These are phyloP conservation scores for Chaetomium cochliodes DNA, from an alignment of 495 filamentous ascomycete species.

Conservation along the genomic window DNA sequence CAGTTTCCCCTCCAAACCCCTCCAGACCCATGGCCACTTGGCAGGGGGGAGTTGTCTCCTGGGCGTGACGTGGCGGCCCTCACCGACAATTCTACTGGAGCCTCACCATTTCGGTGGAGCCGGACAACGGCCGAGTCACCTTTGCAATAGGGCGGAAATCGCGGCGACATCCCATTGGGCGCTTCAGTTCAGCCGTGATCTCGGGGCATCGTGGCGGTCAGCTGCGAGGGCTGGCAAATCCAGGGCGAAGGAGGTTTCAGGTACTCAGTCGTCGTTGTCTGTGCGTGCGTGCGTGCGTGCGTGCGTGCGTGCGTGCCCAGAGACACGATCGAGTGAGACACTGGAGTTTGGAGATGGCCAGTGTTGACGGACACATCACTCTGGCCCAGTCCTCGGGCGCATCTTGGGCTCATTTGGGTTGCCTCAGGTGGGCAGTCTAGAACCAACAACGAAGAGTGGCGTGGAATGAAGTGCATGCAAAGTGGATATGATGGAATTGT, in stretches of 20 bases:
- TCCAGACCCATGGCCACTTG: slow-evolving; percentile 7
- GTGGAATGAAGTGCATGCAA: background rate
- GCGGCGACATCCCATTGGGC: slow-evolving; percentile 11
- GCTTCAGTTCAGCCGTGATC: background rate
- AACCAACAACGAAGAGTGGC: background rate
- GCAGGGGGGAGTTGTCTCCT: slow-evolving; percentile 1
- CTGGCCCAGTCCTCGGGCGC: background rate
- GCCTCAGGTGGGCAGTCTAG: background rate
- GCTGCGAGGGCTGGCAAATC: background rate
- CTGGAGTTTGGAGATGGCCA: background rate
- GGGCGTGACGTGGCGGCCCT: slow-evolving; percentile 16
- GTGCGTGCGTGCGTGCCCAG: no score
- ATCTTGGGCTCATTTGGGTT: background rate
- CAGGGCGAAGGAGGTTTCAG: background rate
- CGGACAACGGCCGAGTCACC: slow-evolving; percentile 5
- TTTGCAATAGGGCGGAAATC: slow-evolving; percentile 4
- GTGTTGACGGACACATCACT: background rate
- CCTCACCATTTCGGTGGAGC: slow-evolving; percentile 14
- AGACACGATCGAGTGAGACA: background rate
- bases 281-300: no score
- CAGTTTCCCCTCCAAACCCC: background rate
- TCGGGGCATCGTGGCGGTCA: slow-evolving; percentile 10
- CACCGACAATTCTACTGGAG: slow-evolving; percentile 18
- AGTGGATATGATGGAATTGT: no score
- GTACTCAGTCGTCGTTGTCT: background rate